Conservation (phyloP, 805 yeast genomes). For the Soucietia sequanensis region DNA sequence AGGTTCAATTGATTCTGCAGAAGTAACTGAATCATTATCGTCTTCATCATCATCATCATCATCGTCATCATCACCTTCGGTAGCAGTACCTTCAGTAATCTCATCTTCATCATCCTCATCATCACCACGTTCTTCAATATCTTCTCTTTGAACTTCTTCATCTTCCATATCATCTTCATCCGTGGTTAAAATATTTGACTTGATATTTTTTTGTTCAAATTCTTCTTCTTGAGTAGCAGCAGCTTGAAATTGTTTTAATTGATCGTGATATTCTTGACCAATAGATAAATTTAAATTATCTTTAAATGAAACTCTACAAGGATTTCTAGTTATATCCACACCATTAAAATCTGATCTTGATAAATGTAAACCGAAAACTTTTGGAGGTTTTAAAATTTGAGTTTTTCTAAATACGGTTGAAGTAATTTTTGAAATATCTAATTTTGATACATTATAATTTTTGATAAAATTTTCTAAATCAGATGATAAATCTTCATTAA, state of each 20-base stretch:
- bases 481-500: conserved; percentile 65
- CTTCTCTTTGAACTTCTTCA: conserved; percentile 36
- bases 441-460: conserved; percentile 42
- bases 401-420: conserved; percentile 70
- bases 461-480: conserved; percentile 48
- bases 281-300: conserved; percentile 52
- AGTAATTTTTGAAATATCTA: conserved; percentile 46
- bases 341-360: conserved; percentile 80
- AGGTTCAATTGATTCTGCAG: conserved; percentile 14
- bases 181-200: conserved; percentile 24
- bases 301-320: conserved; percentile 67
- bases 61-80: conserved; percentile 13
- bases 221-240: conserved; percentile 17
- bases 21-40: conserved; percentile 16
- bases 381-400: conserved; percentile 63
- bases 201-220: conserved; percentile 9
- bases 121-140: conserved; percentile 32
- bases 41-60: conserved; percentile 20
- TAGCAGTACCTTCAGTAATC: conserved; percentile 12
- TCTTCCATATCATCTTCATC: conserved; percentile 31
- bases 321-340: conserved; percentile 65
- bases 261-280: conserved; percentile 40
- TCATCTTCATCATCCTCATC: conserved; percentile 28
- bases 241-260: conserved; percentile 34
- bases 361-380: conserved; percentile 72